These are phyloP conservation scores for Ustilago loliicola DNA, from an alignment of 1,284 basidiomycete species.

Conservation along the genomic window DNA sequence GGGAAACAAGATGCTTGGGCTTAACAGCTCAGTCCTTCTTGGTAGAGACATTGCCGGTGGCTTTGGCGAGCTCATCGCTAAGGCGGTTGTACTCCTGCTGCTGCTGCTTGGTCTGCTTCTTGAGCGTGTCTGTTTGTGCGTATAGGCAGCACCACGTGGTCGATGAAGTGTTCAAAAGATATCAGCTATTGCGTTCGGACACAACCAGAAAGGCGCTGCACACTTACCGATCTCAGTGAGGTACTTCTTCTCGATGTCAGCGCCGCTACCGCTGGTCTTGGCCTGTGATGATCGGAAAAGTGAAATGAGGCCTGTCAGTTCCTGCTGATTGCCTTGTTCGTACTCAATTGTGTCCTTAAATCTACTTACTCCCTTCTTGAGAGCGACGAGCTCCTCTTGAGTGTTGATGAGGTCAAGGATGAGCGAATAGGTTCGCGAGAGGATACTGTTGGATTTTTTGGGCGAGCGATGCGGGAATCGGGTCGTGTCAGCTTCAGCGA, in stretches of 20 bases:
- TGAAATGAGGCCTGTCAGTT: not conserved
- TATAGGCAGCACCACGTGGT: not conserved
- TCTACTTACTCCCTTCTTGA: constrained; percentile 78
- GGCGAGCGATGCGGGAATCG: not conserved
- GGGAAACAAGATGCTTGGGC: not conserved
- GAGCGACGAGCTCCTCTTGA: constrained; percentile 86
- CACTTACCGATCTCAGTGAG: constrained; percentile 52
- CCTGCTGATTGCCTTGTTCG: not conserved
- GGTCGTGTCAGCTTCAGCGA: not conserved
- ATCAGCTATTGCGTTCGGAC: not conserved
- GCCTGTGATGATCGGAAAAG: constrained; percentile 1
- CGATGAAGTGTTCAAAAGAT: not conserved
- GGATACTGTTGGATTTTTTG: constrained; percentile 73
- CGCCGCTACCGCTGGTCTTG: constrained; percentile 28
- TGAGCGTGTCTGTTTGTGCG: constrained; percentile 54
- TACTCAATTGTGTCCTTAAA: not conserved
- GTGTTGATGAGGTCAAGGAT: constrained; percentile 89
- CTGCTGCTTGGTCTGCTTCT: constrained; percentile 69
- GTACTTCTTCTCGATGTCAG: constrained; percentile 66
- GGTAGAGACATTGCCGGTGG: constrained; percentile 56
- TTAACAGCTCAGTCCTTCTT: constrained; percentile 52
- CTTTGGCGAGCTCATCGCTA: constrained; percentile 65
- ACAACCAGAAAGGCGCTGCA: not conserved
- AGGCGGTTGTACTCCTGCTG: constrained; percentile 69
- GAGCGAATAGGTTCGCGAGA: constrained; percentile 92